These are phyloP conservation scores for Chaetomium globosum DNA, from an alignment of 2,329 filamentous ascomycete species.

Conservation along the genomic window DNA sequence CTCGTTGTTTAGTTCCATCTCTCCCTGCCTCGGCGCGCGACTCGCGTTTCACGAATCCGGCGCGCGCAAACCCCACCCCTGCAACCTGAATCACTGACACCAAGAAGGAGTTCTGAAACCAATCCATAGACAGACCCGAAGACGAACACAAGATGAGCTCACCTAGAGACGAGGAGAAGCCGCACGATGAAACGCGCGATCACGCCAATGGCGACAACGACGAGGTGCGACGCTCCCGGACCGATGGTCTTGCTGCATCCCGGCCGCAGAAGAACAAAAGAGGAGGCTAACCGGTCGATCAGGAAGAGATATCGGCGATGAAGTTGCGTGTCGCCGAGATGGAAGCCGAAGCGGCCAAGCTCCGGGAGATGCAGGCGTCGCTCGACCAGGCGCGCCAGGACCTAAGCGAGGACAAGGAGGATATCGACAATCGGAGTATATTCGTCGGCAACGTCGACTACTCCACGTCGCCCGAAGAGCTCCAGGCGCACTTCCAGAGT, in stretches of 20 bases:
- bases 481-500: conserved; percentile 97
- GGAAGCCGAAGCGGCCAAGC: conserved; percentile 85
- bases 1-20: neutral
- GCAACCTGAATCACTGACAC: conserved; percentile 10
- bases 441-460: conserved; percentile 99
- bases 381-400: conserved; percentile 84
- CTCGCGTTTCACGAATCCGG: neutral
- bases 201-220: conserved; percentile 49
- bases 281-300: conserved; percentile 31
- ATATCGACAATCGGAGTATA: conserved; percentile 91
- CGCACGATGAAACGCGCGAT: conserved; percentile 40
- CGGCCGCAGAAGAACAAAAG: conserved; percentile 7
- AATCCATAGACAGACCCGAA: neutral
- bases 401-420: conserved; percentile 89
- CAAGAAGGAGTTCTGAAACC: neutral
- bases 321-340: conserved; percentile 85
- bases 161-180: conserved; percentile 35
- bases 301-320: conserved; percentile 85
- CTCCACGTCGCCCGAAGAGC: conserved; percentile 93
- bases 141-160: conserved; percentile 33
- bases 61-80: conserved; percentile 18
- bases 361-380: conserved; percentile 82
- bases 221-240: conserved; percentile 47
- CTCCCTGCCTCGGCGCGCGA: neutral
- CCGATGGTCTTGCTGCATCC: conserved; percentile 26